Base-by-base conservation (phyloP, 257 asterid genomes). In the Plantago elongata region DNA sequence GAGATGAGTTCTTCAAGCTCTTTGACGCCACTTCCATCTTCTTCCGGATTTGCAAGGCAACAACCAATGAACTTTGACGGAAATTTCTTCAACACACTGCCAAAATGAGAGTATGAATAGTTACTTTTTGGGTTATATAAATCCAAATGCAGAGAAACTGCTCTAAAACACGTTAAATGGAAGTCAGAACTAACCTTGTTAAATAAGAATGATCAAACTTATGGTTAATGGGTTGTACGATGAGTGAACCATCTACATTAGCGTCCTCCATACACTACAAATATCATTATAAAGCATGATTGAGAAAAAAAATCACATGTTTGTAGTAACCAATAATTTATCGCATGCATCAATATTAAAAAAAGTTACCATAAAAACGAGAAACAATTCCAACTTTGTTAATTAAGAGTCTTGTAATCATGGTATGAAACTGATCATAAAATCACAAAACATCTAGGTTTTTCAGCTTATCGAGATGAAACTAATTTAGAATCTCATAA, bases 41-140 rank as follows among this genome's bases (percentile, higher is more conserved):
- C 89, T 54, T 85, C 86, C 55, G 97, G 95, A 81, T 90, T 90
- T 1, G 97, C 96, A 54, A 90, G 96, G 84, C 96, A 87, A 64
- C 97, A 90, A 34, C 97, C 97, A 48, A 83, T 71, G 27, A 87
- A 90, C 60, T 81, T 87, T 18, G 90, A 83, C 37, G 97, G 96
- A 58, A 79, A 77, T 64, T 78, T 77, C 82, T 76, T 85, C 78
- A 90, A 68, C 40, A 85, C 89, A 60, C 97, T 90, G 92, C 51
- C 63, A 62, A 61, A 17, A 51, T 51, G 57, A 16, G 10, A 17
- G 7, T 34, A 34, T 3, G 40, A 34, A 5, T 7, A 34, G 40
- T 0, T 34, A 34, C 40, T 5, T 6, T 7, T 5, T 13, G 17
- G 15, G 5, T 9, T 51, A 51, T 10, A 30, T 18, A 3, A 50